A percentile compares a stretch with the other conserved stretches of the same genome.
These are phyloP conservation scores for Cyclanthera cordifolia DNA, from an alignment of 306 rosid species.

Conservation along the genomic window DNA sequence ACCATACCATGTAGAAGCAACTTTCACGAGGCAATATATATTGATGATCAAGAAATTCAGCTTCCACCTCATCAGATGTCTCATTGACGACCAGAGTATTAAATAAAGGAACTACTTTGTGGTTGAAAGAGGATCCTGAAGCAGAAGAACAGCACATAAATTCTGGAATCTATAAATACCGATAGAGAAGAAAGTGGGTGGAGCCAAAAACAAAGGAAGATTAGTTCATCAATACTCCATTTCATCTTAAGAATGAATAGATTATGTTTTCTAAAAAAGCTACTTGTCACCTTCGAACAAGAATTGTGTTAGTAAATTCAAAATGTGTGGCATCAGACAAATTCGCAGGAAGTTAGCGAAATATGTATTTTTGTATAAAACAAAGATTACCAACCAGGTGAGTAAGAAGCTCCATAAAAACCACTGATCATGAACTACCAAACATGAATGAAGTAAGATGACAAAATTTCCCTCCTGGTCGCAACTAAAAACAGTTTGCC, in stretches of 20 bases:
- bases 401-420: neutral
- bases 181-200: neutral
- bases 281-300: neutral
- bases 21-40: conserved; percentile 60
- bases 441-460: neutral
- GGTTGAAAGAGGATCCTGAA: conserved; percentile 31
- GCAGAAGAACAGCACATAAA: conserved; percentile 14
- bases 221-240: neutral
- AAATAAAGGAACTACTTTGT: conserved; percentile 38
- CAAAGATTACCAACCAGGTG: neutral
- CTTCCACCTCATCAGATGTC: conserved; percentile 49
- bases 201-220: neutral
- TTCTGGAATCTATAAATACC: neutral
- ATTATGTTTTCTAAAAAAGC: neutral
- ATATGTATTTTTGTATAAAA: neutral
- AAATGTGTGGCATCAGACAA: neutral
- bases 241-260: neutral
- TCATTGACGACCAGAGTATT: conserved; percentile 65
- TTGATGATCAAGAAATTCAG: conserved; percentile 39
- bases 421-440: neutral
- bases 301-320: neutral
- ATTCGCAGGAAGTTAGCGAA: neutral
- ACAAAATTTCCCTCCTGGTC: neutral
- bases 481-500: neutral
- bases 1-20: conserved; percentile 78